Percentiles rank a stretch among this genome's conserved stretches.
phyloP scores from a whole-genome alignment of 148 eudicot genomes.

The Rheum nobile region DNA sequence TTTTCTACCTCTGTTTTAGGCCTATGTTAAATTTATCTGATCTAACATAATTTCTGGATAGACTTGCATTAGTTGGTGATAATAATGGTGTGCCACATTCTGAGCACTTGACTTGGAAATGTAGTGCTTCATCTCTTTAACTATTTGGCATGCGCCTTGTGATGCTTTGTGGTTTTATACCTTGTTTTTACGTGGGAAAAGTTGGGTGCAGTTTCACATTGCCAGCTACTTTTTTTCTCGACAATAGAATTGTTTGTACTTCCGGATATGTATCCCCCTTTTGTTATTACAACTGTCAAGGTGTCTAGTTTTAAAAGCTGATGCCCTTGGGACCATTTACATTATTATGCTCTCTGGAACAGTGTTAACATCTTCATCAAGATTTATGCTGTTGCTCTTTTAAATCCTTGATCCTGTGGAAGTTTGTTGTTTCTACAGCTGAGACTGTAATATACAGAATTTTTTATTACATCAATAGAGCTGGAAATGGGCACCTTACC shows the following conservation, averaged over 20 bases:
- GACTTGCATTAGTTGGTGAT: neutral
- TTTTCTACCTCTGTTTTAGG: neutral
- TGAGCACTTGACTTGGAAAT: neutral
- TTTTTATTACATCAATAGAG: constrained; percentile 90
- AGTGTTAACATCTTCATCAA: neutral
- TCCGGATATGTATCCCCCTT: neutral
- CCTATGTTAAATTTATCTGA: neutral
- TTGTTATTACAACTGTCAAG: neutral
- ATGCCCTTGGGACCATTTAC: neutral
- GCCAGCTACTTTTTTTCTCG: neutral
- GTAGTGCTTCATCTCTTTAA: neutral
- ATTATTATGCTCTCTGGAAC: neutral
- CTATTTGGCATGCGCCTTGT: neutral
- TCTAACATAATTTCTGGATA: neutral
- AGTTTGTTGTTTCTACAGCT: constrained; percentile 42
- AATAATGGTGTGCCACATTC: neutral
- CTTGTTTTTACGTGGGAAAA: neutral
- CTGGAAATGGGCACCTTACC: constrained; percentile 79
- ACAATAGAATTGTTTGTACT: neutral
- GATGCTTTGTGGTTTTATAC: neutral
- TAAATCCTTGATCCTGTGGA: neutral
- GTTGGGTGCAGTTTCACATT: neutral
- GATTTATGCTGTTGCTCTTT: constrained; percentile 1
- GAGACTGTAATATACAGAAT: constrained; percentile 98
- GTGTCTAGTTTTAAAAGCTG: neutral